Evolutionary conservation across 768 basidiomycete genomes (phyloP), one percentile per base, ranked within the genome.

Genomic region (Suillus cothurnatus): DNA sequence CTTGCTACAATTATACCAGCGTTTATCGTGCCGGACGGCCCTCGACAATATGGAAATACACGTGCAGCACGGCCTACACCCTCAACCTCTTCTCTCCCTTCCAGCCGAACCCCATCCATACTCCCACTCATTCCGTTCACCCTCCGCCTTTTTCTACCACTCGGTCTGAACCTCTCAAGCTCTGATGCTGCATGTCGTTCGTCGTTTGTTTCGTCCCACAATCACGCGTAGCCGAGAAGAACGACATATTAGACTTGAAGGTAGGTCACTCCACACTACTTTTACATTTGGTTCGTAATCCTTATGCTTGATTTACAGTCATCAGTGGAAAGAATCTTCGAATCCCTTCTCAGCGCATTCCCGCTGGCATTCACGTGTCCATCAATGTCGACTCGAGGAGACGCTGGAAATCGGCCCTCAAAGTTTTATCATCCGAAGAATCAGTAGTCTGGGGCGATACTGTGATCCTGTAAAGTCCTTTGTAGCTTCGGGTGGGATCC

Each of bases 401-500:
- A 47, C 45, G 11, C 45, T 47, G 45, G 45, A 47, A 47, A n/a
- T 47, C 45, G 5, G 8, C 45, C 45, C n/a, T 47, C 4, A 12
- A 11, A 5, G n/a, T n/a, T 11, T 6, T 47, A n/a, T 47, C n/a
- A 47, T 47, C 45, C 0, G 45, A n/a, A 2, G 11, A 6, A 47
- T 47, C 21, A 2, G 45, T n/a, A 6, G n/a, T 0, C n/a, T 47
- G 45, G 45, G 45, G n/a, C 4, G 1, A 47, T n/a, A 6, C 11
- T 12, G 45, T n/a, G 4, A 47, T n/a, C 6, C 45, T 47, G 45
- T 47, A 9, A n/a, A 1, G 45, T 47, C 45, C 11, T 5, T 5
- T 6, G n/a, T 1, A 2, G 5, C 2, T n/a, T n/a, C n/a, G 4
- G n/a, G 3, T 2, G 2, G 2, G 11, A 47, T 47, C 2, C 11